Evolutionary conservation across 225 moss, liverwort and hornwort species (phyloP).

Genomic region (Thuidium tamariscinum): DNA sequence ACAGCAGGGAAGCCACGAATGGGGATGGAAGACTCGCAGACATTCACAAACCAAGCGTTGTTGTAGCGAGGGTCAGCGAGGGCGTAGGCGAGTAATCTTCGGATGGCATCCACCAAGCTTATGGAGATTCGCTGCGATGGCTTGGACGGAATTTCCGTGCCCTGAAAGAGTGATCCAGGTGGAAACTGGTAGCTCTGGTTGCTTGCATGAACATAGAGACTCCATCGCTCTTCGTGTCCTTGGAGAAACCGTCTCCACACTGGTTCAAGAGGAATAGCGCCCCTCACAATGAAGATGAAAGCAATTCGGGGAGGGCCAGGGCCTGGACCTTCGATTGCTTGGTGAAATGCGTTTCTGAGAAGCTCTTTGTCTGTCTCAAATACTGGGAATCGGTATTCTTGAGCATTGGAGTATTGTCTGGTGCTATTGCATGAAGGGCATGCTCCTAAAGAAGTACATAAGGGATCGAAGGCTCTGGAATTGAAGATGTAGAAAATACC

Average conservation of each 20-base stretch:
- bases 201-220: conserved; percentile 25
- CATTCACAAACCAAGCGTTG: conserved; percentile 33
- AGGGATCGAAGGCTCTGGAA: not conserved
- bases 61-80: conserved; percentile 12
- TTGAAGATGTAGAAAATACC: not conserved
- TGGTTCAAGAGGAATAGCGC: conserved; percentile 9
- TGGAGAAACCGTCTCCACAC: conserved; percentile 22
- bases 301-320: conserved; percentile 16
- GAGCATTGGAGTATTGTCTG: not conserved
- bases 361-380: conserved; percentile 7
- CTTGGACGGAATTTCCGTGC: conserved; percentile 14
- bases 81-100: conserved; percentile 17
- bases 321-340: not conserved
- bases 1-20: conserved; percentile 13
- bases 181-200: conserved; percentile 3
- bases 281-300: conserved; percentile 29
- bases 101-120: conserved; percentile 26
- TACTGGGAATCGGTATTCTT: not conserved
- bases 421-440: not conserved
- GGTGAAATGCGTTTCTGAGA: conserved; percentile 9
- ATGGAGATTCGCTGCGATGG: conserved; percentile 12
- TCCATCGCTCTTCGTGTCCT: conserved; percentile 12
- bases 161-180: conserved; percentile 5
- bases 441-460: not conserved
- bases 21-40: conserved; percentile 25